Base-by-base conservation (phyloP, 495 filamentous ascomycete genomes). In the Hypoxylon perforatum region DNA sequence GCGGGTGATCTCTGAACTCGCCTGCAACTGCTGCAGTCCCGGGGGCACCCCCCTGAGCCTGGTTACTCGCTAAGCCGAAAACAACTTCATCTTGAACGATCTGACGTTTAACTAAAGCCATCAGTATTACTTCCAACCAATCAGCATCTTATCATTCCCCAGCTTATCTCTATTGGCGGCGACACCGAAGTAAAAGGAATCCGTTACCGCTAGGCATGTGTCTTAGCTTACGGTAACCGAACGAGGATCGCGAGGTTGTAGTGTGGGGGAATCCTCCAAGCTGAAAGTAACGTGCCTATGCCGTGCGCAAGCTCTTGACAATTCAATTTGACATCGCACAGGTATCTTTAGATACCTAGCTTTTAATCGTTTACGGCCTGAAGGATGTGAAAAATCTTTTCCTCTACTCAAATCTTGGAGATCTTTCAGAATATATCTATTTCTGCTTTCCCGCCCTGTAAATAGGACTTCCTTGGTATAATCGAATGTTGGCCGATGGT, bases 141-240 rank as follows among this genome's bases (percentile, higher is more conserved):
- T 69, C 55, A 69, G 23, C 55, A 47, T 48, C 60, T 63, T 64
- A 64, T 64, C 65, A 30, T 59, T 23, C 19, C 3, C 48, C 39
- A 45, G 18, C 65, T 63, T 68, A 68, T 63, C 64, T 62, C 46
- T 51, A 52, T 60, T 60, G 41, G 59, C 60, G 55, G 65, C 55
- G 35, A 51, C 60, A 63, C 65, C 65, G 65, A 65, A 57, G 57
- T 45, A 52, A 58, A 33, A 17, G 57, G 7, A 42, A 48, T 48
- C 49, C 49, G 60, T 48, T 56, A 52, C 28, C 3, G 33, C 12
- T 45, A 67, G 52, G 65, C 57, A 59, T 63, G 49, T 49, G 33
- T 51, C 45, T 59, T 52, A 38, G 39, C 48, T 35, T 49, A 39
- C 46, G 33, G 46, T 52, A 62, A 56, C 28, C 33, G 12, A 18